Percentiles rank a stretch among this genome's conserved stretches.
phyloP scores from a whole-genome alignment of 176 grass and related monocot species.

The Microstegium vimineum region DNA sequence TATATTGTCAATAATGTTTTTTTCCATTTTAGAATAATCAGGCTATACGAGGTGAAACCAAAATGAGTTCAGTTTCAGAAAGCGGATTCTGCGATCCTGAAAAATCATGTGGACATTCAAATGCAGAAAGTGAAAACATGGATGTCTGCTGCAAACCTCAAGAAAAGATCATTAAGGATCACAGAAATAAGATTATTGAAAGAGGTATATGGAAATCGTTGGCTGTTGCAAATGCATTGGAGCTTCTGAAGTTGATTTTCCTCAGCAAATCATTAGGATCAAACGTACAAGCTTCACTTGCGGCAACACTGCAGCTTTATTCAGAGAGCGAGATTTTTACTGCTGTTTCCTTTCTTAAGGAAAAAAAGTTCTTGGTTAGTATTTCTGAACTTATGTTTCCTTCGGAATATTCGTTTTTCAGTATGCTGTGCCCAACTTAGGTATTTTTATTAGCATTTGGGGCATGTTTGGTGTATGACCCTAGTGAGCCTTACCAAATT shows the following conservation, averaged over 20 bases:
- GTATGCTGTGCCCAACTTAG: slow-evolving; percentile 12
- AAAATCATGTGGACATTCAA: slow-evolving; percentile 28
- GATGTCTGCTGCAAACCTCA: slow-evolving; percentile 15
- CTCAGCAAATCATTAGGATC: slow-evolving; percentile 68
- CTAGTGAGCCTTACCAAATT: background rate
- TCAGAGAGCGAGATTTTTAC: slow-evolving; percentile 79
- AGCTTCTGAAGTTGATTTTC: slow-evolving; percentile 86
- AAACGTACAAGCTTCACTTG: slow-evolving; percentile 70
- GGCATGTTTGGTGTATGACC: background rate
- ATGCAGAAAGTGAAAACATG: slow-evolving; percentile 35
- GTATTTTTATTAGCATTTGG: background rate
- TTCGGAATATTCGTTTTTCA: slow-evolving; percentile 10
- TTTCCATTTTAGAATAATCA: slow-evolving; percentile 30
- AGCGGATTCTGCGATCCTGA: slow-evolving; percentile 20
- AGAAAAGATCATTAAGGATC: slow-evolving; percentile 44
- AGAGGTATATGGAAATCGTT: slow-evolving; percentile 64
- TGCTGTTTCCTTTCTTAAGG: slow-evolving; percentile 81
- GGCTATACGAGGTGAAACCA: slow-evolving; percentile 26
- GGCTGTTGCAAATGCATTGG: slow-evolving; percentile 72
- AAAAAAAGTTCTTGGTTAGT: slow-evolving; percentile 79
- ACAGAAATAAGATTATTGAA: slow-evolving; percentile 49
- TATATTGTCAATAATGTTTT: background rate
- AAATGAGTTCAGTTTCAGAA: slow-evolving; percentile 21
- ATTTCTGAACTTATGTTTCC: slow-evolving; percentile 27
- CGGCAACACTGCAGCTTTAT: slow-evolving; percentile 68